These are phyloP conservation scores for Penicillium sp. DNA, from an alignment of 2,329 filamentous ascomycete species.

Conservation along the genomic window DNA sequence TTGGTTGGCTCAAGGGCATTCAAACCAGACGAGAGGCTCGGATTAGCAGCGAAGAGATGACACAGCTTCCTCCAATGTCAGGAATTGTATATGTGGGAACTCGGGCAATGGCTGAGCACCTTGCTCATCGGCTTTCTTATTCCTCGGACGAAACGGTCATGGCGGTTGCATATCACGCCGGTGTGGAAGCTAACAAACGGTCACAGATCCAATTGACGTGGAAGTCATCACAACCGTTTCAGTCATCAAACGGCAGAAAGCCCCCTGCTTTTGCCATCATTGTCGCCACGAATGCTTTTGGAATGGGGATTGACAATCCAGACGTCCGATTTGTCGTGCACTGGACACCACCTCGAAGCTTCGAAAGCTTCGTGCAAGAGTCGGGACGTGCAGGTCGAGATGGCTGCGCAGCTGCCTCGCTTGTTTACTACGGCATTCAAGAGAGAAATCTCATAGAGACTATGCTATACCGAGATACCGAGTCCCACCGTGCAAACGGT, in stretches of 20 bases:
- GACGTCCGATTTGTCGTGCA: slow-evolving; percentile 93
- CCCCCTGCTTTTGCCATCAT: slow-evolving; percentile 78
- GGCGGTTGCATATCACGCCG: slow-evolving; percentile 53
- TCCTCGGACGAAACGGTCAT: slow-evolving; percentile 34
- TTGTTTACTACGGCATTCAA: slow-evolving; percentile 86
- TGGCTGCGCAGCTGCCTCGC: slow-evolving; percentile 80
- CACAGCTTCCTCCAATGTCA: slow-evolving; percentile 38
- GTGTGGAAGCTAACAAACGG: slow-evolving; percentile 69
- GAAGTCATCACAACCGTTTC: slow-evolving; percentile 29
- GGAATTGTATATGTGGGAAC: slow-evolving; percentile 51
- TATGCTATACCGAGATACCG: slow-evolving; percentile 33
- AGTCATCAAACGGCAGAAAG: slow-evolving; percentile 17
- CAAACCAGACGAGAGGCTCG: slow-evolving; percentile 66
- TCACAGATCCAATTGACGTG: slow-evolving; percentile 54
- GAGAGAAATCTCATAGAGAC: slow-evolving; percentile 70
- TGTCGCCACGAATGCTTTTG: slow-evolving; percentile 92
- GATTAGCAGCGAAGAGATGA: slow-evolving; percentile 31
- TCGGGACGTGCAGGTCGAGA: slow-evolving; percentile 88
- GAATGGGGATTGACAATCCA: slow-evolving; percentile 97
- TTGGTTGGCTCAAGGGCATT: slow-evolving; percentile 72
- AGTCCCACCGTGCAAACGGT: slow-evolving; percentile 39
- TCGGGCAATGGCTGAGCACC: slow-evolving; percentile 41
- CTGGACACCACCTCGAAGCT: slow-evolving; percentile 90
- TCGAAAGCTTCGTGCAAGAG: slow-evolving; percentile 96
- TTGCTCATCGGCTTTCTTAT: slow-evolving; percentile 38